These are phyloP conservation scores for Mesembryanthemum crystallinum DNA, from an alignment of 148 eudicot species.

Conservation along the genomic window DNA sequence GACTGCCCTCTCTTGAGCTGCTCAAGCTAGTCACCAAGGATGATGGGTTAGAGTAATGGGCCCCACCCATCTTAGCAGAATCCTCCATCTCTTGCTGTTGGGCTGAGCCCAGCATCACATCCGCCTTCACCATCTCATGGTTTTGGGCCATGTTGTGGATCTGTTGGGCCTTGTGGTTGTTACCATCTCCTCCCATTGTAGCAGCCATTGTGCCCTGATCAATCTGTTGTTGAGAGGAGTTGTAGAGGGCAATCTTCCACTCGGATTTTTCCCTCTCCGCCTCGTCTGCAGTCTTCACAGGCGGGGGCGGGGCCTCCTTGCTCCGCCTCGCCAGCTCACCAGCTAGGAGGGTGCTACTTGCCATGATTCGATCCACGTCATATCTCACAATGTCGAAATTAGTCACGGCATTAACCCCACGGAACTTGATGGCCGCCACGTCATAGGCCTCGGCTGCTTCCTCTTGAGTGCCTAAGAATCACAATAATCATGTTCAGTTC, in stretches of 20 bases:
- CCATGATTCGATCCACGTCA: conserved; percentile 82
- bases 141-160: conserved; percentile 25
- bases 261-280: conserved; percentile 22
- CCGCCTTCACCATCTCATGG: conserved; percentile 18
- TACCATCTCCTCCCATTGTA: neutral
- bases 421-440: conserved; percentile 85
- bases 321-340: conserved; percentile 69
- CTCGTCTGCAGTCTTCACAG: conserved; percentile 4
- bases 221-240: conserved; percentile 22
- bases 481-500: neutral
- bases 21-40: conserved; percentile 50
- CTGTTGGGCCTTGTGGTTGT: conserved; percentile 21
- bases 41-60: conserved; percentile 40
- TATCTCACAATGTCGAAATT: conserved; percentile 77
- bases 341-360: conserved; percentile 68
- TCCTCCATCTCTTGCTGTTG: conserved; percentile 30
- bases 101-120: conserved; percentile 17
- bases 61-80: conserved; percentile 19
- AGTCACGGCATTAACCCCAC: conserved; percentile 81
- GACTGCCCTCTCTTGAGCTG: conserved; percentile 65
- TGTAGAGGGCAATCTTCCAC: conserved; percentile 43
- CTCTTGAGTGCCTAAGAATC: conserved; percentile 73
- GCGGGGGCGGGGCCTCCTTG: conserved; percentile 38
- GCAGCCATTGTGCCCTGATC: conserved; percentile 17
- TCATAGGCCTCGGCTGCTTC: conserved; percentile 99